Percentiles rank a stretch among this genome's conserved stretches.
These are phyloP conservation scores for Melastoma malabathricum DNA, from an alignment of 345 rosid genomes.

Conservation along the genomic window DNA sequence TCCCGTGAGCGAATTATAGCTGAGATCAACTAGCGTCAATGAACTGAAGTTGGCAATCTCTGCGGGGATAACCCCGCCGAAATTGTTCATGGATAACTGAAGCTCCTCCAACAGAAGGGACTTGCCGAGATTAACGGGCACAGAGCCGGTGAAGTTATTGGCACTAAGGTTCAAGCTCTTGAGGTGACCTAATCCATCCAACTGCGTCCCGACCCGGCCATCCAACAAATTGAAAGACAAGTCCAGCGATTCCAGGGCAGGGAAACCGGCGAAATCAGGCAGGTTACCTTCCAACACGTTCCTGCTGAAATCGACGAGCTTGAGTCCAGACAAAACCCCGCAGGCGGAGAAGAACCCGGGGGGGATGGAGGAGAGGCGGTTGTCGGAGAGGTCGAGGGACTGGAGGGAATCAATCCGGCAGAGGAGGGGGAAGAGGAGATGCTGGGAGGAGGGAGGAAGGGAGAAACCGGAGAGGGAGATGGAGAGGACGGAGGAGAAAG, in stretches of 20 bases:
- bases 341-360: constrained; percentile 27
- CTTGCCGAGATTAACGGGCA: constrained; percentile 30
- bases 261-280: constrained; percentile 37
- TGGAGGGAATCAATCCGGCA: constrained; percentile 47
- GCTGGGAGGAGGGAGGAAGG: constrained; percentile 19
- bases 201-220: constrained; percentile 25
- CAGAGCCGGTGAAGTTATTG: constrained; percentile 23
- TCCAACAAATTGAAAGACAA: constrained; percentile 29
- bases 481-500: constrained; percentile 14
- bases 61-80: constrained; percentile 35
- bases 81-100: constrained; percentile 21
- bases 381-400: constrained; percentile 41
- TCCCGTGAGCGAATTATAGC: constrained; percentile 32
- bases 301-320: constrained; percentile 37
- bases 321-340: constrained; percentile 28
- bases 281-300: constrained; percentile 26
- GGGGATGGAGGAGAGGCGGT: constrained; percentile 36
- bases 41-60: constrained; percentile 21
- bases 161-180: constrained; percentile 29
- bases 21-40: constrained; percentile 39
- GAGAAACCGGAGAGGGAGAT: constrained; percentile 27
- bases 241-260: constrained; percentile 42
- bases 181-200: constrained; percentile 37
- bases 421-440: constrained; percentile 19
- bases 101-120: constrained; percentile 30